Conservation (phyloP, 2,329 filamentous ascomycete species). For the Talaromyces funiculosus region DNA sequence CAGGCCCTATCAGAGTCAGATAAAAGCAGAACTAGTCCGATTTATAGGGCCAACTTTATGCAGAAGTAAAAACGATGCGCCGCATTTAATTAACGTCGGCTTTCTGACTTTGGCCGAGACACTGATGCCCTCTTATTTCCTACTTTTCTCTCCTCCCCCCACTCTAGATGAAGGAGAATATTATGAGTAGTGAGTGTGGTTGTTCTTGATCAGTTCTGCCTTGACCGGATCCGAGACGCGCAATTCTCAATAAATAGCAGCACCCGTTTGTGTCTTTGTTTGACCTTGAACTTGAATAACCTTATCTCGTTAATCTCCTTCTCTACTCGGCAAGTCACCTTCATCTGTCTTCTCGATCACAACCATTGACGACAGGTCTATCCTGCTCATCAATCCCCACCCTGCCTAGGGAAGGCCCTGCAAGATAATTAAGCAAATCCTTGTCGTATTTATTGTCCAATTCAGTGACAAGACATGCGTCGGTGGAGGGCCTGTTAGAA, state of each 20-base stretch:
- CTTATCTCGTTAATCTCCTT: neutral
- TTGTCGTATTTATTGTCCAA: slow-evolving; percentile 4
- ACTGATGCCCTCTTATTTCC: neutral
- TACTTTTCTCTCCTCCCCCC: neutral
- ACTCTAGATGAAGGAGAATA: slow-evolving; percentile 12
- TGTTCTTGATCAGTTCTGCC: slow-evolving; percentile 10
- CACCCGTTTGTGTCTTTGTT: neutral
- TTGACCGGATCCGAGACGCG: neutral
- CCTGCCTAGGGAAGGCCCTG: slow-evolving; percentile 4
- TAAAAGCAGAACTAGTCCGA: slow-evolving; percentile 9
- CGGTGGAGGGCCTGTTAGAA: neutral
- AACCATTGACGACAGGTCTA: slow-evolving; percentile 2
- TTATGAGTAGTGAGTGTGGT: slow-evolving; percentile 2
- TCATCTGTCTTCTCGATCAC: neutral
- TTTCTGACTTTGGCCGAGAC: slow-evolving; percentile 13
- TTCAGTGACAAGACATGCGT: slow-evolving; percentile 4
- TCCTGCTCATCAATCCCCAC: slow-evolving; percentile 9
- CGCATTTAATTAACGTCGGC: slow-evolving; percentile 13
- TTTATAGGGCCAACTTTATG: slow-evolving; percentile 12
- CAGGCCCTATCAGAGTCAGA: slow-evolving; percentile 8
- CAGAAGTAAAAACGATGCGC: slow-evolving; percentile 13
- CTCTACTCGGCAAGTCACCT: neutral
- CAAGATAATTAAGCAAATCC: slow-evolving; percentile 8
- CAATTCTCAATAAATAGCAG: neutral
- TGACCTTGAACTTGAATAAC: neutral